These are phyloP conservation scores for Penicillium turbatum DNA, from an alignment of 495 filamentous ascomycete species.

Conservation along the genomic window DNA sequence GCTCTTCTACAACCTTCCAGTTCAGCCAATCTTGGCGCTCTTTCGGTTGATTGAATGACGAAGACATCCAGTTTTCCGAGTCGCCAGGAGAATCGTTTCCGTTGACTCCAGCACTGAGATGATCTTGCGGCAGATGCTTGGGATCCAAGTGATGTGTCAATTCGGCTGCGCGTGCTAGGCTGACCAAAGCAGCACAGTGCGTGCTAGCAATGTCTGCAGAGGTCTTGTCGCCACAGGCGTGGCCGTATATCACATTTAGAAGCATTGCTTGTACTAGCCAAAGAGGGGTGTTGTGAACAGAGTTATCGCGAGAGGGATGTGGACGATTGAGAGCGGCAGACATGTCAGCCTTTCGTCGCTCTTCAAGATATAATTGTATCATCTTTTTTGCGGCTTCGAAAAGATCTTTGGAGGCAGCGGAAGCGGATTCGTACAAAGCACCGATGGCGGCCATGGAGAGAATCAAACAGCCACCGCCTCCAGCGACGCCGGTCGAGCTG, in stretches of 20 bases:
- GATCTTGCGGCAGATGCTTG: constrained; percentile 38
- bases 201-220: constrained; percentile 88
- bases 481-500: constrained; percentile 61
- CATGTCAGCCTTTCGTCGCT: constrained; percentile 84
- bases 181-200: constrained; percentile 86
- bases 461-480: constrained; percentile 85
- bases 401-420: constrained; percentile 71
- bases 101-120: constrained; percentile 24
- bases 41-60: constrained; percentile 49
- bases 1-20: constrained; percentile 86
- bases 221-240: constrained; percentile 89
- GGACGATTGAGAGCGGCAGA: constrained; percentile 67
- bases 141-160: constrained; percentile 51
- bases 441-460: constrained; percentile 96
- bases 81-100: constrained; percentile 8
- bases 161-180: constrained; percentile 82
- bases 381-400: constrained; percentile 94
- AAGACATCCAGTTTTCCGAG: constrained; percentile 28
- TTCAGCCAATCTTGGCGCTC: constrained; percentile 80
- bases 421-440: constrained; percentile 88
- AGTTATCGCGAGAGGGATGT: constrained; percentile 57
- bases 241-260: constrained; percentile 91
- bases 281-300: constrained; percentile 75
- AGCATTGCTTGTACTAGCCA: constrained; percentile 99
- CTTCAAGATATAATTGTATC: constrained; percentile 90